Conservation (phyloP, 2,329 filamentous ascomycete genomes). For the Aspergillus aculeatus region DNA sequence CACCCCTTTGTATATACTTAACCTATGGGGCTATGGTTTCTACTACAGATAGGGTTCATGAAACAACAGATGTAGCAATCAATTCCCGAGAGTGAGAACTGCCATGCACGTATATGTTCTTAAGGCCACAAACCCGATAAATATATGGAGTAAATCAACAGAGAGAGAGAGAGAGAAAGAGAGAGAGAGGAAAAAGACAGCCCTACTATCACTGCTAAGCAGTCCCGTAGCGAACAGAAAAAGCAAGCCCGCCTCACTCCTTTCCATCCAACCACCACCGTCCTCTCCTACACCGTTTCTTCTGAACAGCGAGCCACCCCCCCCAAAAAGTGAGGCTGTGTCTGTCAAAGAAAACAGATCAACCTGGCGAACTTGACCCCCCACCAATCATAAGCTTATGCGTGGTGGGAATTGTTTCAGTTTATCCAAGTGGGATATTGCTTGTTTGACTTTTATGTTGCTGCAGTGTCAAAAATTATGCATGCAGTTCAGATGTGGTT, state of each 20-base stretch:
- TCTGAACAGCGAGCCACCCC: slow-evolving; percentile 13
- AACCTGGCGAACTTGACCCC: too few species aligned
- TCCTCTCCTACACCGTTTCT: slow-evolving; percentile 1
- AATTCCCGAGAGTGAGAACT: too few species aligned
- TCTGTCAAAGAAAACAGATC: background rate
- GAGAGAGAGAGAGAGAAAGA: too few species aligned
- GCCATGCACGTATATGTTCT: too few species aligned
- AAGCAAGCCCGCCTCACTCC: slow-evolving; percentile 33
- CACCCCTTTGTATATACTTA: background rate
- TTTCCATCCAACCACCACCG: slow-evolving; percentile 25
- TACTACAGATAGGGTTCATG: too few species aligned
- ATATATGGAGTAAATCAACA: too few species aligned
- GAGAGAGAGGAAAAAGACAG: slow-evolving; percentile 3
- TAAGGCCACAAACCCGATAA: too few species aligned
- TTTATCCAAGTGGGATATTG: background rate
- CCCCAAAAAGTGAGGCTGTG: slow-evolving; percentile 26
- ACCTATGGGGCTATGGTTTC: background rate
- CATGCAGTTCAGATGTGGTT: slow-evolving; percentile 16
- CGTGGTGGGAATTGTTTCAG: too few species aligned
- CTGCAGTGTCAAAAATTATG: slow-evolving; percentile 12
- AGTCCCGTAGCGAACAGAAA: slow-evolving; percentile 18
- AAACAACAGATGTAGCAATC: too few species aligned
- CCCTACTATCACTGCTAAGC: slow-evolving; percentile 16
- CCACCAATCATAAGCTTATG: too few species aligned
- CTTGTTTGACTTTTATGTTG: slow-evolving; percentile 11